A percentile compares a stretch with the other conserved stretches of the same genome.
Conservation (phyloP, 441 rosid genomes). For the Pelargonium cotyledonis region DNA sequence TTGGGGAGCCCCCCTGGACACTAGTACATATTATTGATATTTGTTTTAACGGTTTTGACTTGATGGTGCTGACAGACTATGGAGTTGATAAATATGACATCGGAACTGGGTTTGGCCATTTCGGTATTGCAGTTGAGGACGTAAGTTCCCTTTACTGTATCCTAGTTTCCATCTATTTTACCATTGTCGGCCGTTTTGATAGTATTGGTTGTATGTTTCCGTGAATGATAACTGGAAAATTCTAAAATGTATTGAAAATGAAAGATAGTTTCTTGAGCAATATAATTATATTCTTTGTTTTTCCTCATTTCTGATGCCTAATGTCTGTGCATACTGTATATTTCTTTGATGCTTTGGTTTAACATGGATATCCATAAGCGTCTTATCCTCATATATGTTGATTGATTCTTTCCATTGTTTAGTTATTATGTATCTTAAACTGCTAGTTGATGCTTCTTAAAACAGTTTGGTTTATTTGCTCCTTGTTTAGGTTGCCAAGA, state of each 20-base stretch:
- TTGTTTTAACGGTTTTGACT: slow-evolving; percentile 11
- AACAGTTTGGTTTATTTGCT: neutral
- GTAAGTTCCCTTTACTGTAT: slow-evolving; percentile 16
- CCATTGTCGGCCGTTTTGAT: neutral
- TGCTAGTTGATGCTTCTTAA: neutral
- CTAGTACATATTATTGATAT: neutral
- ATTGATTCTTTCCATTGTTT: neutral
- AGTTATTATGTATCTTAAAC: neutral
- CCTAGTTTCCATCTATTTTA: neutral
- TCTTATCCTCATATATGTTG: neutral
- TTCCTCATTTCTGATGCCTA: neutral
- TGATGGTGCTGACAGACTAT: slow-evolving; percentile 30
- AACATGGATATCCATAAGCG: neutral
- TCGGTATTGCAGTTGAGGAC: slow-evolving; percentile 35
- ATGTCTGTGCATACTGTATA: neutral
- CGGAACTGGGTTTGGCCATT: slow-evolving; percentile 44
- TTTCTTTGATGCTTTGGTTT: neutral
- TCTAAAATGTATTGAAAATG: neutral
- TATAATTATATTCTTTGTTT: neutral
- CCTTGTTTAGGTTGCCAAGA: slow-evolving; percentile 24
- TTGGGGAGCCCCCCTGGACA: too few species aligned
- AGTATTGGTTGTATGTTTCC: neutral
- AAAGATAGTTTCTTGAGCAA: neutral
- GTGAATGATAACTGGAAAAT: neutral
- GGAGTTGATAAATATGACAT: slow-evolving; percentile 43